phyloP scores from a whole-genome alignment of 768 basidiomycete species.

The Suillus tomentosus region DNA sequence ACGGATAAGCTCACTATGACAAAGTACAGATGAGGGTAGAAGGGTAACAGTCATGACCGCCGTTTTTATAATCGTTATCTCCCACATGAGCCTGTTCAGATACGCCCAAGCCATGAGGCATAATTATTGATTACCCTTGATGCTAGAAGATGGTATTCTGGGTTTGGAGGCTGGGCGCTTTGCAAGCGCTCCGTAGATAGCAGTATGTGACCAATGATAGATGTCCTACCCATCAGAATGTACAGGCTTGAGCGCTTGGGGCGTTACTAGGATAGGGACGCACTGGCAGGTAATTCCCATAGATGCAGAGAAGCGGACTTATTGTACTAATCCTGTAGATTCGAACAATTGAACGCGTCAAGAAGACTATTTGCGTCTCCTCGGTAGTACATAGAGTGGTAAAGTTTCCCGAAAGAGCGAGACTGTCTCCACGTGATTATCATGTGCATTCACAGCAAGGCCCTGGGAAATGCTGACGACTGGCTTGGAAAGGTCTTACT shows the following conservation, averaged over 20 bases:
- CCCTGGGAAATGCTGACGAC: background rate
- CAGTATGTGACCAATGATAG: background rate
- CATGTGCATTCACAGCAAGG: background rate
- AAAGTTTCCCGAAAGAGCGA: background rate
- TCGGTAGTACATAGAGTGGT: background rate
- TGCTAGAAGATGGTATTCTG: background rate
- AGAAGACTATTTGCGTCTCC: background rate
- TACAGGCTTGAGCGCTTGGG: background rate
- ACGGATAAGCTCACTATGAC: background rate
- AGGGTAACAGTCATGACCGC: background rate
- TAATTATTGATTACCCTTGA: background rate
- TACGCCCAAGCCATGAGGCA: background rate
- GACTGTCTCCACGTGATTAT: too few relatives aligned
- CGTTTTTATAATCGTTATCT: slow-evolving; percentile 7
- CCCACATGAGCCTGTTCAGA: background rate
- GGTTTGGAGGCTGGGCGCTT: background rate
- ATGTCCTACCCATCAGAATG: background rate
- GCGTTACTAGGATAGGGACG: background rate
- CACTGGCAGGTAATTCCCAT: background rate
- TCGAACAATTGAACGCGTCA: background rate
- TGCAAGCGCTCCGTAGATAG: background rate
- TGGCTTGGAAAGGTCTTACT: background rate
- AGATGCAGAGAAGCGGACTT: background rate
- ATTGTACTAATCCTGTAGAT: background rate
- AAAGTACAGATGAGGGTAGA: background rate